Percentiles rank a stretch among this genome's conserved stretches.
Conservation (phyloP, 2,329 filamentous ascomycete genomes). For the Penicillium sp. region DNA sequence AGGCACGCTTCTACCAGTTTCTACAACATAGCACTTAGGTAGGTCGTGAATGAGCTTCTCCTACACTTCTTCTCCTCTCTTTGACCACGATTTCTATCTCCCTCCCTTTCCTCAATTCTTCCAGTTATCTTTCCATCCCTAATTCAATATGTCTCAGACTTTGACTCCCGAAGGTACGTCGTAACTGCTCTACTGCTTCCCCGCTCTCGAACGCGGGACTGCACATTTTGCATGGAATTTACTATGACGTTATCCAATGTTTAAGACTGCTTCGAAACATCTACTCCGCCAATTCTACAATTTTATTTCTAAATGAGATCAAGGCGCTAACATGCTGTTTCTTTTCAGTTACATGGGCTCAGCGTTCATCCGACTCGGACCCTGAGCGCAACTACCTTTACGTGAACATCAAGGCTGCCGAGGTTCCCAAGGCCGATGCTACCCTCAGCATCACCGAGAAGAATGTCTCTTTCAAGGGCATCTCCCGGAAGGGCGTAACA, state of each 20-base stretch:
- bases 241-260: constrained; percentile 17
- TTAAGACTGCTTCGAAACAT: not conserved
- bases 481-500: constrained; percentile 80
- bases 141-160: constrained; percentile 28
- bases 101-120: constrained; percentile 4
- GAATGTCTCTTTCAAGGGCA: constrained; percentile 76
- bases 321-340: constrained; percentile 15
- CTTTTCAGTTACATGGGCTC: constrained; percentile 87
- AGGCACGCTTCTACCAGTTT: constrained; percentile 45
- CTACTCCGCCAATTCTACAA: not conserved
- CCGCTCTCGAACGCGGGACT: constrained; percentile 21
- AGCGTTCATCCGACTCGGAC: constrained; percentile 82
- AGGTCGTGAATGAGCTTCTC: constrained; percentile 26
- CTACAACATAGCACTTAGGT: constrained; percentile 30
- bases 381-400: constrained; percentile 90
- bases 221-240: constrained; percentile 25
- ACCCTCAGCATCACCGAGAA: constrained; percentile 81
- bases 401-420: constrained; percentile 84
- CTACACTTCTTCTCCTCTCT: constrained; percentile 21
- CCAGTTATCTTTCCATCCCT: constrained; percentile 4
- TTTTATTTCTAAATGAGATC: not conserved
- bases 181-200: constrained; percentile 32
- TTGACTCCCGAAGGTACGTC: constrained; percentile 50
- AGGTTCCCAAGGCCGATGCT: constrained; percentile 72
- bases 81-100: constrained; percentile 10